Evolutionary conservation across 169 alveolate genomes (phyloP), one percentile per base, ranked within the genome.

Genomic region (Plasmodium vivax): DNA sequence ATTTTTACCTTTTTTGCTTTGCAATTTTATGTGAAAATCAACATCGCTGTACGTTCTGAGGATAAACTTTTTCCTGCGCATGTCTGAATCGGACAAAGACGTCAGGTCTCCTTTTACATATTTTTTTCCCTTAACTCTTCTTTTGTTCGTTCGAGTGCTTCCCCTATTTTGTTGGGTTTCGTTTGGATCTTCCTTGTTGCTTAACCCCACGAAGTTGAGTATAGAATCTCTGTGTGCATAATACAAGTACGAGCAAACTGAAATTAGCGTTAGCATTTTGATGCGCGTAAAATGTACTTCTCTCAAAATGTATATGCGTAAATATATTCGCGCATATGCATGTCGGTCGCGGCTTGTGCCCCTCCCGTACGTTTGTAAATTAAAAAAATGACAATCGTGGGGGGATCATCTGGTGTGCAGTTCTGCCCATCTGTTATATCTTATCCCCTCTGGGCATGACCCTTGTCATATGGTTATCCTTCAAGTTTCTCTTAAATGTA

Each of bases 31-130:
- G 23, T 77, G 84, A 43, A 91, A 91, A 82, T 91, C 92, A 32
- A 71, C 92, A 36, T 91, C 95, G 62, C 95, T 91, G 45, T 91
- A 91, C 47, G 95, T 91, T 77, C 95, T 91, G 82, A 91, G 51
- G 38, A 91, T 91, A 51, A 14, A 71, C 79, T 82, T 91, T 74
- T 62, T 91, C 56, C 84, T 81, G 23, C 84, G 41, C 54, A 91
- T 82, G 41, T 91, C 92, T 8, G 95, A 82, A 82, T 88, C 94
- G 43, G 94, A 88, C 34, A 88, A 62, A 58, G 41, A 88, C 51
- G 43, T 77, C 80, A n/a, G 62, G 79, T 87, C 83, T 54, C 54
- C 83, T 54, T 75, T 27, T 34, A 56, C 27, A 8, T 77, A 19
- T 88, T 75, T 58, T 88, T 62, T 88, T 79, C 43, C 73, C 62